Base-by-base conservation (phyloP, 768 basidiomycete genomes). In the Exidia glandulosa region DNA sequence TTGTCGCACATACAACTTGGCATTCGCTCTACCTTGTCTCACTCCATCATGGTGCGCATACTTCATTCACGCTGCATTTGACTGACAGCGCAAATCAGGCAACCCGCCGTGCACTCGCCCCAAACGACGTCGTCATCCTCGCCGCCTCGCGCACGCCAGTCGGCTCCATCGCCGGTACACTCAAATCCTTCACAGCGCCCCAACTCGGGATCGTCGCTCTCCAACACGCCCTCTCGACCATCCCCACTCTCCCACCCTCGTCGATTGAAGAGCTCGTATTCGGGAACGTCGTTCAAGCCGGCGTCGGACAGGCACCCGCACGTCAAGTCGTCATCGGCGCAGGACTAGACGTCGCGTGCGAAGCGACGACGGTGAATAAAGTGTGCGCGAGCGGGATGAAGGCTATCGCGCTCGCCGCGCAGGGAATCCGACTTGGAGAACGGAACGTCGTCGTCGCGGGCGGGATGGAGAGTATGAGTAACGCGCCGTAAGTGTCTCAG, bases 401-500 rank as follows among this genome's bases (percentile, higher is more conserved):
- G 75, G 81, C 94, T 31, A 83, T 98, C 75, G 95, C 93, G 73
- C 79, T 98, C 63, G 96, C 92, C 59, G 81, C 92, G 30, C 96
- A 98, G 77, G 83, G 81, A 67, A 92, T 99, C 68, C 81, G 85
- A 71, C 79, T 86, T 27, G 96, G 96, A 56, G 85, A 95, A 70
- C 85, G 88, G 61, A 83, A 75, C 41, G 82, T 96, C 57, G 88
- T 96, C 66, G 91, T 85, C 29, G 94, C 94, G 59, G 96, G 96
- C 65, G 96, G 96, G 62, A 96, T 93, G 92, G 96, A 99, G 77
- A 94, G 90, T 77, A 99, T 99, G 96, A 94, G 90, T 71, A 90
- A 97, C 66, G 93, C 94, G 56, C 96, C 96, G 94, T 97, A 70
- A 69, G 95, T 84, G 3, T 56, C 56, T 48, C 41, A 5, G n/a